A percentile compares a stretch with the other conserved stretches of the same genome.
phyloP scores from a whole-genome alignment of 2,329 filamentous ascomycete species.

The Ophioceras dolichostomum region DNA sequence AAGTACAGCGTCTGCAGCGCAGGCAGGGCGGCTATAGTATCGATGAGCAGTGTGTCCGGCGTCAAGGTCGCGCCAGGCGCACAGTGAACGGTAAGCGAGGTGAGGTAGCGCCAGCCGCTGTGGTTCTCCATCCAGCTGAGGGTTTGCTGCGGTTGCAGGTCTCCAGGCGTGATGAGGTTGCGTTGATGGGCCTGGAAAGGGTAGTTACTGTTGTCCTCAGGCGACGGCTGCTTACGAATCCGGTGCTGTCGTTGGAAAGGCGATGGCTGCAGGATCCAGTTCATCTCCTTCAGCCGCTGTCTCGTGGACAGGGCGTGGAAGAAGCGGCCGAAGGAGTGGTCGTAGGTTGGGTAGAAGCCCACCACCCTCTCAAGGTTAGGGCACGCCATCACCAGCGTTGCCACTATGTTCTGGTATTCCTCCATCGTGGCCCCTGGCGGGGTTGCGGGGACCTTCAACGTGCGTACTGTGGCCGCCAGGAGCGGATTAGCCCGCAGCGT shows the following conservation, averaged over 20 bases:
- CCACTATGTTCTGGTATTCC: slow-evolving; percentile 44
- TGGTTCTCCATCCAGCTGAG: slow-evolving; percentile 28
- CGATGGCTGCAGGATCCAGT: slow-evolving; percentile 40
- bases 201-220: slow-evolving; percentile 5
- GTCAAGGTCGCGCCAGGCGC: slow-evolving; percentile 40
- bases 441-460: slow-evolving; percentile 41
- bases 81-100: slow-evolving; percentile 46
- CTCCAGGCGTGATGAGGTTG: slow-evolving; percentile 13
- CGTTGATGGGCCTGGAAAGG: neutral
- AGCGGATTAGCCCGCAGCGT: slow-evolving; percentile 40
- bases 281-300: slow-evolving; percentile 40
- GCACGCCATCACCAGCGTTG: slow-evolving; percentile 51
- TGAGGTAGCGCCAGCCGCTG: slow-evolving; percentile 40
- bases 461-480: slow-evolving; percentile 41
- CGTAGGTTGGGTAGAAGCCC: slow-evolving; percentile 40
- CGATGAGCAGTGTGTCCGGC: slow-evolving; percentile 37
- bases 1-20: slow-evolving; percentile 46
- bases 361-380: slow-evolving; percentile 49
- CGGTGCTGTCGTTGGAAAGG: slow-evolving; percentile 22
- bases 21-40: slow-evolving; percentile 36
- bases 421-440: slow-evolving; percentile 26
- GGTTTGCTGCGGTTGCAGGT: slow-evolving; percentile 24
- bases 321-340: slow-evolving; percentile 42
- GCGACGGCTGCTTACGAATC: slow-evolving; percentile 5
- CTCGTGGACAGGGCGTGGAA: slow-evolving; percentile 49